Percentiles rank a stretch among this genome's conserved stretches.
Conservation (phyloP, 2,329 filamentous ascomycete genomes). For the Diaporthe ilicicola region DNA sequence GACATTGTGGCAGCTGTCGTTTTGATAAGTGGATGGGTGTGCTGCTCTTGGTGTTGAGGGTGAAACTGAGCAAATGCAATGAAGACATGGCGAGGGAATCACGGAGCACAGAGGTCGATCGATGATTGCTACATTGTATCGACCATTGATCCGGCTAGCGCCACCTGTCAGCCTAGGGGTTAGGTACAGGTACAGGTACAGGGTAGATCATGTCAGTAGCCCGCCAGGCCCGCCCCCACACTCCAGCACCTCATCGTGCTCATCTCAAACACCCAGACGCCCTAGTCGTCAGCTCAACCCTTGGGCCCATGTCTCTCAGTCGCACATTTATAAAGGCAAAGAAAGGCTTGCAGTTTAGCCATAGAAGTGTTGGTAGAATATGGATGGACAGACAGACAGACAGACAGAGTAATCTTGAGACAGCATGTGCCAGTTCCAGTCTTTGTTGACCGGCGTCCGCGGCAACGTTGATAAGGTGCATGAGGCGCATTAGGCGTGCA, state of each 20-base stretch:
- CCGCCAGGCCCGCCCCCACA: neutral
- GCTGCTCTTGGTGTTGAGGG: neutral
- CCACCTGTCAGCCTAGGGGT: neutral
- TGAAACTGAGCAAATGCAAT: neutral
- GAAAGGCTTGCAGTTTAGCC: neutral
- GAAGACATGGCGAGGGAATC: neutral
- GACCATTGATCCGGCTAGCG: neutral
- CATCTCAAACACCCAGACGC: neutral
- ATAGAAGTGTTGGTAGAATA: too few relatives aligned
- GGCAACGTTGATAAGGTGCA: neutral
- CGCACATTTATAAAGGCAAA: too few relatives aligned
- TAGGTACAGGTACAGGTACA: neutral
- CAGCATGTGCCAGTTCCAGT: neutral
- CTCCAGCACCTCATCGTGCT: neutral
- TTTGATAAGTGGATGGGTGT: neutral
- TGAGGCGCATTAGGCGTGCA: neutral
- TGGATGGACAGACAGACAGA: neutral
- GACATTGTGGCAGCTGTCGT: neutral
- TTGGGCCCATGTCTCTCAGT: neutral
- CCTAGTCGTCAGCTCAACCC: neutral
- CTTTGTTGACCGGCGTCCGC: neutral
- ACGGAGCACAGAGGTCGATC: neutral
- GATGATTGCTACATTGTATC: conserved; percentile 18
- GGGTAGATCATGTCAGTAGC: neutral
- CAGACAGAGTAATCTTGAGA: neutral